Evolutionary conservation across 1,284 basidiomycete genomes (phyloP).

Genomic region (Malassezia globosa): DNA sequence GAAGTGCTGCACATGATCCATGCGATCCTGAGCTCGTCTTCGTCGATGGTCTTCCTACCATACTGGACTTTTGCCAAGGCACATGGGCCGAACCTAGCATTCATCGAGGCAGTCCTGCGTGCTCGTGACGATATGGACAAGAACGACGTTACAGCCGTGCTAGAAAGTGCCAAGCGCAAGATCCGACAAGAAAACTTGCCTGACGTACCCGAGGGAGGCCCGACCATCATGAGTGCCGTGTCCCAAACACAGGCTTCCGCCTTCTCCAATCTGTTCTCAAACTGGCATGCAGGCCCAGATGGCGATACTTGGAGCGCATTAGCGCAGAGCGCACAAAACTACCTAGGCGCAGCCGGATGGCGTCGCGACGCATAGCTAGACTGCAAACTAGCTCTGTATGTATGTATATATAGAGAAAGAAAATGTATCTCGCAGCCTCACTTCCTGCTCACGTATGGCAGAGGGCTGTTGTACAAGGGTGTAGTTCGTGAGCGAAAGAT

Average conservation of each 20-base stretch:
- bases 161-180: slow-evolving; percentile 85
- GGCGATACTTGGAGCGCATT: slow-evolving; percentile 15
- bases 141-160: slow-evolving; percentile 72
- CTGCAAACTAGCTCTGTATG: background rate
- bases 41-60: slow-evolving; percentile 85
- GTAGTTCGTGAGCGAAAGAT: too few relatives aligned
- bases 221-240: slow-evolving; percentile 37
- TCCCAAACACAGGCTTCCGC: slow-evolving; percentile 25
- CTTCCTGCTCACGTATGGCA: too few relatives aligned
- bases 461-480: slow-evolving; percentile 1
- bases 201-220: slow-evolving; percentile 32
- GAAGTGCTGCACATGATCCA: slow-evolving; percentile 68
- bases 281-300: slow-evolving; percentile 5
- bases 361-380: slow-evolving; percentile 7
- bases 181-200: slow-evolving; percentile 52
- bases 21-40: slow-evolving; percentile 73
- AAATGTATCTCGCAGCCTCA: too few relatives aligned
- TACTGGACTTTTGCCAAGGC: slow-evolving; percentile 86
- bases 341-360: slow-evolving; percentile 16
- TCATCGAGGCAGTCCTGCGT: slow-evolving; percentile 80
- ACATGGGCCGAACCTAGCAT: slow-evolving; percentile 81
- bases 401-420: background rate
- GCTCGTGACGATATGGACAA: slow-evolving; percentile 82
- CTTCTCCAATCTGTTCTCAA: slow-evolving; percentile 20
- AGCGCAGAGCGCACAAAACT: slow-evolving; percentile 18